Percentiles rank a stretch among this genome's conserved stretches.
These are phyloP conservation scores for Daedaleopsis sinensis DNA, from an alignment of 768 basidiomycete species.

Conservation along the genomic window DNA sequence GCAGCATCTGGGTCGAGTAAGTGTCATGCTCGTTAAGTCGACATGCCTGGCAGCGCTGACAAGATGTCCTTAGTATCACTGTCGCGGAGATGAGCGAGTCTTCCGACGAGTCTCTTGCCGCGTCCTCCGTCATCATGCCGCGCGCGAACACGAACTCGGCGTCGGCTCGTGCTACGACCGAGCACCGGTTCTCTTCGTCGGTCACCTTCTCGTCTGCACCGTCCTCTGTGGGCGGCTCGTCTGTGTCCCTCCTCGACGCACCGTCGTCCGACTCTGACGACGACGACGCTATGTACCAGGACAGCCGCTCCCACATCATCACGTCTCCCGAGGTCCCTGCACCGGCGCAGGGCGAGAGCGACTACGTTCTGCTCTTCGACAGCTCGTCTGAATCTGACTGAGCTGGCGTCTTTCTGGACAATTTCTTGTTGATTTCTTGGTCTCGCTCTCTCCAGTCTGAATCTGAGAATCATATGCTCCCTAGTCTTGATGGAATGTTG, in stretches of 20 bases:
- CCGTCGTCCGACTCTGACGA: slow-evolving; percentile 51
- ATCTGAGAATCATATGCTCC: not conserved
- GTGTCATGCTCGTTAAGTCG: slow-evolving; percentile 30
- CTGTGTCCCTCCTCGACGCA: slow-evolving; percentile 62
- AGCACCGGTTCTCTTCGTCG: slow-evolving; percentile 23
- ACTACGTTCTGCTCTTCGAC: slow-evolving; percentile 78
- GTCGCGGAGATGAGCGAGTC: slow-evolving; percentile 53
- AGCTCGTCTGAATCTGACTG: slow-evolving; percentile 59
- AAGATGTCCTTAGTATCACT: slow-evolving; percentile 50
- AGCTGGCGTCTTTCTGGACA: not conserved
- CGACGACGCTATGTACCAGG: slow-evolving; percentile 60
- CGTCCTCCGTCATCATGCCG: slow-evolving; percentile 78
- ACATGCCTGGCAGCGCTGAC: not conserved
- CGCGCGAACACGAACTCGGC: slow-evolving; percentile 29
- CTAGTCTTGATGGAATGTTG: not conserved
- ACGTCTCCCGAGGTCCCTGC: slow-evolving; percentile 23
- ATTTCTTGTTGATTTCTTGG: not conserved
- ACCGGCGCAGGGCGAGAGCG: slow-evolving; percentile 37
- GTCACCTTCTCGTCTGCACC: slow-evolving; percentile 29
- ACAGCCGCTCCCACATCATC: slow-evolving; percentile 48
- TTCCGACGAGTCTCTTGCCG: slow-evolving; percentile 56
- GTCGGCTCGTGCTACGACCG: slow-evolving; percentile 22
- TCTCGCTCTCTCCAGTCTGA: not conserved
- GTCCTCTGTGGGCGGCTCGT: slow-evolving; percentile 40
- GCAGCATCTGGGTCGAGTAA: slow-evolving; percentile 81